phyloP scores from a whole-genome alignment of 306 rosid species.

The Leucaena leucocephala region DNA sequence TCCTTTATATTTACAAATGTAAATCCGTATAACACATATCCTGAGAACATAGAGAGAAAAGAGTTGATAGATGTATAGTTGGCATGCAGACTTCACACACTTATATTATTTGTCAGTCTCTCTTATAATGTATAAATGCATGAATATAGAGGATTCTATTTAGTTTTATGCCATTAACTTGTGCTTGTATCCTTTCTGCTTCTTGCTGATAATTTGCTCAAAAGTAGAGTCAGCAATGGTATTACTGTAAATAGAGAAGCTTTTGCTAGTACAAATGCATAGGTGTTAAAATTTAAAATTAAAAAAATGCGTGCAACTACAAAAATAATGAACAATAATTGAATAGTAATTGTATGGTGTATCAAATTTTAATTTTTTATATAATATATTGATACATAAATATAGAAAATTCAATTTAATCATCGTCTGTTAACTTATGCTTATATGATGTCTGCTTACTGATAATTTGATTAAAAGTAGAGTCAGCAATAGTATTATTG shows the following conservation, averaged over 20 bases:
- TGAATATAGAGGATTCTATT: too few relatives aligned
- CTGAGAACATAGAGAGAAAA: too few relatives aligned
- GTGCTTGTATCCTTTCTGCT: constrained; percentile 6
- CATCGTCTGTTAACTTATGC: not conserved
- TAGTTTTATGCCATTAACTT: constrained; percentile 10
- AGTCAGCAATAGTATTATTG: constrained; percentile 14
- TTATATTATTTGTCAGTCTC: not conserved
- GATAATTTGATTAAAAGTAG: constrained; percentile 17
- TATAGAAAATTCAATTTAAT: not conserved
- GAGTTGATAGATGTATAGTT: too few relatives aligned
- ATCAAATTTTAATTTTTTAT: not conserved
- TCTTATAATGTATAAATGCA: not conserved
- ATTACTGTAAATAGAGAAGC: constrained; percentile 6
- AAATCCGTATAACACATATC: too few relatives aligned
- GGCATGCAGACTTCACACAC: too few relatives aligned
- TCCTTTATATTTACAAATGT: too few relatives aligned
- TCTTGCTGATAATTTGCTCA: constrained; percentile 22
- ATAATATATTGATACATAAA: not conserved
- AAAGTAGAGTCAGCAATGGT: constrained; percentile 17
- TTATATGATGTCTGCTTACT: constrained; percentile 4
- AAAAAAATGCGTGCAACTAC: not conserved
- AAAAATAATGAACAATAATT: too few relatives aligned
- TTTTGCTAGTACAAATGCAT: too few relatives aligned
- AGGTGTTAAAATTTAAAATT: too few relatives aligned
- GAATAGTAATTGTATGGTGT: not conserved